phyloP scores from a whole-genome alignment of 257 asterid genomes.

The Echites panduratus region DNA sequence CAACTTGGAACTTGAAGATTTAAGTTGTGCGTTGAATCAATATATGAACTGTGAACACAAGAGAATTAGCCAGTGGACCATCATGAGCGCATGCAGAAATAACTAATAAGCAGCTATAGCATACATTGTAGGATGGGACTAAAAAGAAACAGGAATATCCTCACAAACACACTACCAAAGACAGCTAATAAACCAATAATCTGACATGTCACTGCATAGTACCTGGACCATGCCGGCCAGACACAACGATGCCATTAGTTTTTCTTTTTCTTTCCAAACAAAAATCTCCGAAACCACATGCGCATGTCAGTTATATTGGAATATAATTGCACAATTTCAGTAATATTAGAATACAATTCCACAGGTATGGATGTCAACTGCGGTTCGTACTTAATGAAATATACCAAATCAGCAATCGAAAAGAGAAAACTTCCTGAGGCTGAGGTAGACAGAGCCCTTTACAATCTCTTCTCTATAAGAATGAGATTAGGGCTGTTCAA shows the following conservation, averaged over 20 bases:
- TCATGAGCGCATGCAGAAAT: too few species aligned
- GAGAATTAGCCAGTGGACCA: too few species aligned
- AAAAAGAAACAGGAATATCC: not conserved
- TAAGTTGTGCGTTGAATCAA: too few species aligned
- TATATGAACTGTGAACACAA: too few species aligned
- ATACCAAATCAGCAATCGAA: slow-evolving; percentile 45
- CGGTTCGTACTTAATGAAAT: slow-evolving; percentile 37
- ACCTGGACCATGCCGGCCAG: not conserved
- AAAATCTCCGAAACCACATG: not conserved
- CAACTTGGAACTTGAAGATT: too few species aligned
- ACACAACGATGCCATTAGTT: not conserved
- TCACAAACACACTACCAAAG: not conserved
- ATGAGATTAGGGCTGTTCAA: slow-evolving; percentile 62
- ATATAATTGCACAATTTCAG: slow-evolving; percentile 9
- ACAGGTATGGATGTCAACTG: slow-evolving; percentile 76
- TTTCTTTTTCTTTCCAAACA: too few species aligned
- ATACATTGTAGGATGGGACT: too few species aligned
- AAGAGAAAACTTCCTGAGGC: slow-evolving; percentile 36
- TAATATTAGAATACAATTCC: not conserved
- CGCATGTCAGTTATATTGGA: not conserved
- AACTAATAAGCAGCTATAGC: too few species aligned
- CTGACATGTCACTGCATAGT: not conserved
- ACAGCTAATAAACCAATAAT: not conserved
- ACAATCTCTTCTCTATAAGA: slow-evolving; percentile 52
- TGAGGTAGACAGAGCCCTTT: slow-evolving; percentile 61